Base-by-base conservation (phyloP, 2,329 filamentous ascomycete species). In the Nothomitra cinnamomea region DNA sequence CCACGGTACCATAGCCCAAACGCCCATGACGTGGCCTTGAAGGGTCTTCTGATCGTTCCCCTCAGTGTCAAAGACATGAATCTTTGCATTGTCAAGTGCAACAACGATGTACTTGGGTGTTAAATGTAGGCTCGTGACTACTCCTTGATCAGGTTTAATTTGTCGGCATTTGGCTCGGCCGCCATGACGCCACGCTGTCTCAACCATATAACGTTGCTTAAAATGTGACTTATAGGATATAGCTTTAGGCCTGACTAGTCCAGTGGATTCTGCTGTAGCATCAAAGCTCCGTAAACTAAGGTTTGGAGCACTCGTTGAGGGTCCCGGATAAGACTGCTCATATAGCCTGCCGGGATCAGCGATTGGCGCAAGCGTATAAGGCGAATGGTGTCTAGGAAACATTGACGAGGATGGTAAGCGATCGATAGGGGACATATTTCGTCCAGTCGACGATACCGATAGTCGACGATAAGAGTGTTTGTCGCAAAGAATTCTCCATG, bases 1-100 rank as follows among this genome's bases (percentile, higher is more conserved):
- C 86, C 89, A 95, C 5, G 92, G 92, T 22, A 98, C 88, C 90
- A 98, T 96, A 50, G 92, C 92, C 92, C 92, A 98, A 19, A 98
- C 92, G 41, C 92, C 92, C 92, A 98, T 98, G 45, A 96, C 86
- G 70, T 98, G 92, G 10, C 92, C 92, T 63, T 92, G 84, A 25
- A 98, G 71, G 1, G 87, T 95, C 65, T 88, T 87, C 61, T 94
- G 82, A 58, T 87, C 81, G 60, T 88, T 82, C 35, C 92, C 92
- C 59, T 92, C 80, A 0, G 87, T 89, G 65, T 96, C 87, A 64
- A 96, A 98, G 24, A 98, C 89, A 67, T 98, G 92, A 47, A 98
- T 98, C 72, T 94, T 94, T 38, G 92, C 90, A 67, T 96, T 98
- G 71, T 98, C 92, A 57, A 98, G 77, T 51, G 92, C 92, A 58